Base-by-base conservation (phyloP, 495 filamentous ascomycete genomes). In the Parathielavia hyrcaniae region DNA sequence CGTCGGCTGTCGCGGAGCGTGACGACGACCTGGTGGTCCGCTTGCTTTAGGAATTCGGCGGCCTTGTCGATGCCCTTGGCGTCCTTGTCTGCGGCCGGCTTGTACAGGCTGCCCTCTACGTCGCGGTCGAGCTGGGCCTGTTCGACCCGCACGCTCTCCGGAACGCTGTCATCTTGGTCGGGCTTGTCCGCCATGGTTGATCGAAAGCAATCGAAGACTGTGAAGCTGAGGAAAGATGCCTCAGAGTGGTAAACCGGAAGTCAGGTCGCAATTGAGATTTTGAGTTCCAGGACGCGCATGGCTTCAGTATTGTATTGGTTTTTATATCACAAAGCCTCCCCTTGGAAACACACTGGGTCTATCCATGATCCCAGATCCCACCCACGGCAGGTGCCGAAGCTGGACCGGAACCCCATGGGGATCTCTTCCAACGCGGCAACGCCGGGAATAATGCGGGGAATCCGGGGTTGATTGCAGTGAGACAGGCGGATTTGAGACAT, bases 21-120 rank as follows among this genome's bases (percentile, higher is more conserved):
- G 11, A 49, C 46, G 12, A 35, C 30, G 34, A 49, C 46, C 46
- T 49, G 26, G 46, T 49, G 46, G 46, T 49, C 46, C 14, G 46
- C 46, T 19, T 49, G 46, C 20, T 49, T 49, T 14, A 49, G 26
- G 6, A 49, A 49, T 26, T 32, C 46, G 23, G 46, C 17, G 46
- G 46, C 46, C 30, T 49, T 49, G 30, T 49, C 46, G 46, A 49
- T 11, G 10, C 46, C 44, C 46, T 14, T 30, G 22, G 16, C 17
- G 8, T 49, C 46, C 16, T 34, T 13, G 12, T 35, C 26, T 19
- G 46, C 46, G 4, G 16, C 46, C 26, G 30, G 17, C 26, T 35
- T 49, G 46, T 19, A 26, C 34, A 30, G 22, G 26, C 46, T 49
- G 26, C 13, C 46, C 46, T 49, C 46, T 26, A 49, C 6, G 30